Percentiles rank a stretch among this genome's conserved stretches.
phyloP scores from a whole-genome alignment of 164 flowering plant species.

The Buxus sempervirens region DNA sequence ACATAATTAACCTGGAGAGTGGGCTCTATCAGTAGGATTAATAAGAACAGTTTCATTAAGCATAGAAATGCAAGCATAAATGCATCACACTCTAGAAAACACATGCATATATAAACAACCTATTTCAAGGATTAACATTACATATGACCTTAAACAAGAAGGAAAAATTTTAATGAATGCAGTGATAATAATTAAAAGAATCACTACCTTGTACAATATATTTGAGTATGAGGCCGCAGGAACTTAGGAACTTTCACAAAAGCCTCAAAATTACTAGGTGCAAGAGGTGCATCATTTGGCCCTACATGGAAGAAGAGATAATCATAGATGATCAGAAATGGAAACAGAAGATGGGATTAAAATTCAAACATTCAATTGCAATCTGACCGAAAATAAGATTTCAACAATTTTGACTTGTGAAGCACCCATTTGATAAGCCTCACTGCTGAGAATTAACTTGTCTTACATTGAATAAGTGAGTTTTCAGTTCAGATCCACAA shows the following conservation, averaged over 20 bases:
- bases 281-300: constrained; percentile 93
- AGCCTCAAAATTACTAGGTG: constrained; percentile 76
- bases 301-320: constrained; percentile 45
- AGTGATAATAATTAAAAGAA: neutral
- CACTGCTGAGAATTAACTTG: no score
- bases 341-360: neutral
- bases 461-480: no score
- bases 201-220: constrained; percentile 87
- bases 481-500: no score
- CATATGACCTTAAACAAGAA: no score
- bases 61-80: no score
- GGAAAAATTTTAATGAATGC: no score
- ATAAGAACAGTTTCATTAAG: no score
- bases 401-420: no score
- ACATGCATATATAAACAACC: neutral
- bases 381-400: neutral
- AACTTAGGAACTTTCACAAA: constrained; percentile 88
- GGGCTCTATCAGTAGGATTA: no score
- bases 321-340: constrained; percentile 7
- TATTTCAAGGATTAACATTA: neutral
- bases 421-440: no score
- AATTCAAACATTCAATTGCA: neutral
- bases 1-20: no score
- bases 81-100: no score
- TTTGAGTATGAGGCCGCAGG: constrained; percentile 91